phyloP scores from a whole-genome alignment of 345 rosid species.

The Euphorbia peplus region DNA sequence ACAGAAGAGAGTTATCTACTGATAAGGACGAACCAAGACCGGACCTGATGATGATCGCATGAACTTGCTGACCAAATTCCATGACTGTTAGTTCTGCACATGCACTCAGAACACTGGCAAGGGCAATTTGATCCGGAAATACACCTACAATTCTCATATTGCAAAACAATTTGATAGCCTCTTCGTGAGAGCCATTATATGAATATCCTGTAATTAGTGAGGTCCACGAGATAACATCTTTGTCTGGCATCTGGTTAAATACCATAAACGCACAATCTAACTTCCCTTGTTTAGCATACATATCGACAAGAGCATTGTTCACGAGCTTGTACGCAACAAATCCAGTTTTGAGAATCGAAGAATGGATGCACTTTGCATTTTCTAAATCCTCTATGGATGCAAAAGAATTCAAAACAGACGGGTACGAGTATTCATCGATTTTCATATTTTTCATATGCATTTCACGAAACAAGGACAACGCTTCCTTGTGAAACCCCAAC shows the following conservation, averaged over 20 bases:
- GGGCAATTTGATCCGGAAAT: constrained; percentile 52
- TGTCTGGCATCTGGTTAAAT: constrained; percentile 57
- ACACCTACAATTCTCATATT: constrained; percentile 55
- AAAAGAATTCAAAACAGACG: constrained; percentile 66
- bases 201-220: constrained; percentile 80
- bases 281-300: constrained; percentile 76
- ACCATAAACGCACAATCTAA: constrained; percentile 51
- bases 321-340: constrained; percentile 55
- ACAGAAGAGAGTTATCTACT: constrained; percentile 67
- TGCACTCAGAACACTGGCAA: constrained; percentile 69
- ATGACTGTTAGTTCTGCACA: constrained; percentile 66
- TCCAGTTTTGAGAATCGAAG: constrained; percentile 71
- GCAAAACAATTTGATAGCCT: constrained; percentile 63
- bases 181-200: constrained; percentile 51
- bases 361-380: constrained; percentile 55
- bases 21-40: constrained; percentile 60
- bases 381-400: constrained; percentile 42
- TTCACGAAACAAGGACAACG: constrained; percentile 50
- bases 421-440: constrained; percentile 62
- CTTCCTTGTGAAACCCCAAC: constrained; percentile 60
- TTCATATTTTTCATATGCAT: constrained; percentile 61
- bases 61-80: constrained; percentile 85
- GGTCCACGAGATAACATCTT: constrained; percentile 89
- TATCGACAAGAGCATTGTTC: constrained; percentile 80
- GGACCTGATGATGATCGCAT: constrained; percentile 50